Base-by-base conservation (phyloP, 2,329 filamentous ascomycete species). In the Phialocephala subalpina region DNA sequence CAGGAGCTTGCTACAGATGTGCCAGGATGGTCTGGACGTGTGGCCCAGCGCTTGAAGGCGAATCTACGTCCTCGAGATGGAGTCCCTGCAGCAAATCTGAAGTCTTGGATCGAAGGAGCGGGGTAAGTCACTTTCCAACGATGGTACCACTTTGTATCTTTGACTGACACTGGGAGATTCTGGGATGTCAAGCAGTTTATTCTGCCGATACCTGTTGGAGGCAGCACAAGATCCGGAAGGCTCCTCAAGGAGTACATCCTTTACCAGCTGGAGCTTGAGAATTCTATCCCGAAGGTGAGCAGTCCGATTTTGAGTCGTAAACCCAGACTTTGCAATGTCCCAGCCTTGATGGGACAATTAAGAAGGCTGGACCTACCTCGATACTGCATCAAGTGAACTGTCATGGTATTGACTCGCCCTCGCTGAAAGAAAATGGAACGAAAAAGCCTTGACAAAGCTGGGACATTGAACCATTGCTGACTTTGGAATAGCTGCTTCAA, bases 131-230 rank as follows among this genome's bases (percentile, higher is more conserved):
- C 58, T n/a, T 52, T n/a, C 2, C 20, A 52, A 16, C 52, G 35
- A 40, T 7, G 6, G 9, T 5, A 20, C 20, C 25, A n/a, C 9
- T 25, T 1, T 25, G 11, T 29, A 11, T 29, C 1, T 29, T 8
- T 4, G n/a, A 47, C 67, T 72, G 33, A 72, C 27, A 42, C 22
- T 11, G 4, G 45, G 42, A 76, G 74, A 3, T 76, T 76, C 47
- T 75, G 69, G 66, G 74, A 77, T 61, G 73, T 76, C 1, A 73
- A 72, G 25, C 65, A 77, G 36, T 58, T 69, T 27, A 65, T 76
- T 22, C 27, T 74, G 29, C 70, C 66, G 2, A 62, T 75, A n/a
- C 70, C 71, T 5, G 68, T 77, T 45, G 72, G 73, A 20, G 69
- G 71, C 3, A 57, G 61, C 6, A 72, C 67, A 14, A 27, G 45